Evolutionary conservation across 495 filamentous ascomycete genomes (phyloP).

Genomic region (Penicillium canariense): DNA sequence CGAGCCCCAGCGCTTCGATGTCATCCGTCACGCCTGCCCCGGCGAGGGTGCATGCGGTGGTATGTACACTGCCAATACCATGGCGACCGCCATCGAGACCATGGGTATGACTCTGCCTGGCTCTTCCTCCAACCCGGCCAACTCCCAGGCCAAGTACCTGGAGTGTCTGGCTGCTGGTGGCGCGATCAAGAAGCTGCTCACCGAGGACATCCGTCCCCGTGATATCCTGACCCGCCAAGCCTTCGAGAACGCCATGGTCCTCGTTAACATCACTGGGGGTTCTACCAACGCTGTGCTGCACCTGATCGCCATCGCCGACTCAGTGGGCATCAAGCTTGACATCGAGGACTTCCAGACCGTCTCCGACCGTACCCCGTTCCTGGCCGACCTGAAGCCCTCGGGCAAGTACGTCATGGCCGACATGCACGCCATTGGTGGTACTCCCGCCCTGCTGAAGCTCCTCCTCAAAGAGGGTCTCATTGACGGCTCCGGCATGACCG

Average conservation of each 20-base stretch:
- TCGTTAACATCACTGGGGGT: conserved; percentile 92
- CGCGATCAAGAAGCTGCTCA: conserved; percentile 82
- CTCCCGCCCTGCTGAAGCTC: conserved; percentile 85
- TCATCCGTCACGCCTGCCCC: conserved; percentile 92
- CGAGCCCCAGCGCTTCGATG: conserved; percentile 88
- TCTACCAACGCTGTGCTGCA: conserved; percentile 97
- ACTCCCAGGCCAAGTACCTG: conserved; percentile 76
- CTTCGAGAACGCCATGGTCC: conserved; percentile 94
- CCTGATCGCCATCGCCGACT: conserved; percentile 92
- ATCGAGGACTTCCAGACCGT: conserved; percentile 98
- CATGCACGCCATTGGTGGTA: conserved; percentile 85
- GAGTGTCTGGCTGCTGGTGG: conserved; percentile 84
- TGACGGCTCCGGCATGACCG: conserved; percentile 83
- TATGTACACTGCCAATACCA: conserved; percentile 99
- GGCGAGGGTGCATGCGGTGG: conserved; percentile 93
- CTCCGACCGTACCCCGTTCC: conserved; percentile 85
- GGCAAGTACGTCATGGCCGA: conserved; percentile 98
- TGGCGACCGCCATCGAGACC: conserved; percentile 94
- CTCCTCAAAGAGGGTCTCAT: conserved; percentile 87
- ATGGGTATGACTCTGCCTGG: conserved; percentile 96
- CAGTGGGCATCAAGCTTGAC: conserved; percentile 87
- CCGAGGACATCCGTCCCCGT: conserved; percentile 80
- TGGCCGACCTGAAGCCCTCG: conserved; percentile 95
- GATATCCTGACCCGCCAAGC: conserved; percentile 91
- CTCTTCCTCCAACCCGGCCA: conserved; percentile 88